These are phyloP conservation scores for Epichloe scottii DNA, from an alignment of 2,329 filamentous ascomycete species.

Conservation along the genomic window DNA sequence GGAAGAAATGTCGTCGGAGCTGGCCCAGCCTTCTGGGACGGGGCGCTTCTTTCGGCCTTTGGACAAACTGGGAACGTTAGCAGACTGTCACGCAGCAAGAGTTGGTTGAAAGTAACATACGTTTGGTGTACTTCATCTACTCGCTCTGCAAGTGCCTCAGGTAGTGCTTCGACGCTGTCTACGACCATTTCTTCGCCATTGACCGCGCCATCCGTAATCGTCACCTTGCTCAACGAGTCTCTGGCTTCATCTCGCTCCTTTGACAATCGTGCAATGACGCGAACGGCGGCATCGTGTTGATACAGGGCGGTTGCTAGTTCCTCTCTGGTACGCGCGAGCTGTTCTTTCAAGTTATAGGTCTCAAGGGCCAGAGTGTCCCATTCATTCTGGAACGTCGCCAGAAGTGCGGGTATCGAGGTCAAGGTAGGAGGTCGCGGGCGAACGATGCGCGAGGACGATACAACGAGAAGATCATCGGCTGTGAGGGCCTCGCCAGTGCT, in stretches of 20 bases:
- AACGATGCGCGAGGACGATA: conserved; percentile 74
- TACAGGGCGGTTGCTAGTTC: conserved; percentile 90
- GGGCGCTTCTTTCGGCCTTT: conserved; percentile 83
- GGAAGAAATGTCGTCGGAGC: conserved; percentile 51
- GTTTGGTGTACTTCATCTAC: conserved; percentile 71
- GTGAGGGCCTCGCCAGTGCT: conserved; percentile 77
- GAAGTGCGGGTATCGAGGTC: conserved; percentile 88
- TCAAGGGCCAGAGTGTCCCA: conserved; percentile 93
- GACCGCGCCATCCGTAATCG: conserved; percentile 45
- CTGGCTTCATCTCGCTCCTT: conserved; percentile 86
- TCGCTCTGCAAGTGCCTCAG: conserved; percentile 56
- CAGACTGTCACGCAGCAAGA: conserved; percentile 6
- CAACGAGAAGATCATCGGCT: conserved; percentile 71
- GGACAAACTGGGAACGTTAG: conserved; percentile 51
- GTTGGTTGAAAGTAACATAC: conserved; percentile 38
- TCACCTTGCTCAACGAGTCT: conserved; percentile 75
- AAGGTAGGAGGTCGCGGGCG: conserved; percentile 83
- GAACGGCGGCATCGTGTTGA: conserved; percentile 91
- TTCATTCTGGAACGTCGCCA: conserved; percentile 93
- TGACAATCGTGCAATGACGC: conserved; percentile 85
- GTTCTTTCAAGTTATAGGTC: conserved; percentile 80
- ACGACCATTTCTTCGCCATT: conserved; percentile 87
- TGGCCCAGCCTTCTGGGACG: conserved; percentile 75
- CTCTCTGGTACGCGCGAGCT: conserved; percentile 78
- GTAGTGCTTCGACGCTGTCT: conserved; percentile 60